Evolutionary conservation across 2,329 filamentous ascomycete species (phyloP).

Genomic region (Diaporthe ilicicola): DNA sequence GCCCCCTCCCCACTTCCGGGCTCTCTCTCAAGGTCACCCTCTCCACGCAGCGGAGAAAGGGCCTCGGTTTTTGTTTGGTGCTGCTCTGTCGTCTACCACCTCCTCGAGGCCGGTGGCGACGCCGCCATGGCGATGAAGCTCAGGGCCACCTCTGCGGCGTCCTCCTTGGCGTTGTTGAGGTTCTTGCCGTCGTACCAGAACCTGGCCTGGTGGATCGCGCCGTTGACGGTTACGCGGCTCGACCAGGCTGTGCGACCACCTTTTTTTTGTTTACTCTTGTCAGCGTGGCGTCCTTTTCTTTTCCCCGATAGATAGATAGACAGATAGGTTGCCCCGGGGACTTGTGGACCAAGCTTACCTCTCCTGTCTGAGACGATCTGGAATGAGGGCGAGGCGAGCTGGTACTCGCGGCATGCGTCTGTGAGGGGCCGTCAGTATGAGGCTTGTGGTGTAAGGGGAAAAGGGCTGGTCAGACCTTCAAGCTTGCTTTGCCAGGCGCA

Average conservation of each 20-base stretch:
- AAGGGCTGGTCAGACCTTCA: constrained; percentile 35
- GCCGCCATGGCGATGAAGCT: constrained; percentile 56
- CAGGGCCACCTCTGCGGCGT: constrained; percentile 85
- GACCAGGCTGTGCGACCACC: constrained; percentile 94
- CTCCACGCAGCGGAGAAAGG: too few relatives aligned
- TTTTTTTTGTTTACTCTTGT: constrained; percentile 45
- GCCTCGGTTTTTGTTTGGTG: too few relatives aligned
- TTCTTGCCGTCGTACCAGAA: constrained; percentile 94
- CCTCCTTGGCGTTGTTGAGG: constrained; percentile 87
- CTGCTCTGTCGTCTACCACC: neutral
- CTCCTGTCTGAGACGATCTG: constrained; percentile 45
- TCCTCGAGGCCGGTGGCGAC: constrained; percentile 50
- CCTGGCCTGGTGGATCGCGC: constrained; percentile 72
- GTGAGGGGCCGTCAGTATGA: constrained; percentile 7
- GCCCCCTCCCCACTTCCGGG: too few relatives aligned
- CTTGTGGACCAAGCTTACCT: constrained; percentile 39
- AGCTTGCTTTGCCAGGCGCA: constrained; percentile 45
- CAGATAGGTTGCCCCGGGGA: neutral
- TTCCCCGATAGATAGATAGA: neutral
- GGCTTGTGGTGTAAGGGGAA: neutral
- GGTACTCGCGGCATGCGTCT: constrained; percentile 44
- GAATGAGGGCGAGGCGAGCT: constrained; percentile 42
- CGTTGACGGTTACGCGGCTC: constrained; percentile 77
- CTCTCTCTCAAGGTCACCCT: too few relatives aligned
- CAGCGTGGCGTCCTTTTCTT: neutral